Evolutionary conservation across 257 asterid species (phyloP).

Genomic region (Solanum bulbocastanum): DNA sequence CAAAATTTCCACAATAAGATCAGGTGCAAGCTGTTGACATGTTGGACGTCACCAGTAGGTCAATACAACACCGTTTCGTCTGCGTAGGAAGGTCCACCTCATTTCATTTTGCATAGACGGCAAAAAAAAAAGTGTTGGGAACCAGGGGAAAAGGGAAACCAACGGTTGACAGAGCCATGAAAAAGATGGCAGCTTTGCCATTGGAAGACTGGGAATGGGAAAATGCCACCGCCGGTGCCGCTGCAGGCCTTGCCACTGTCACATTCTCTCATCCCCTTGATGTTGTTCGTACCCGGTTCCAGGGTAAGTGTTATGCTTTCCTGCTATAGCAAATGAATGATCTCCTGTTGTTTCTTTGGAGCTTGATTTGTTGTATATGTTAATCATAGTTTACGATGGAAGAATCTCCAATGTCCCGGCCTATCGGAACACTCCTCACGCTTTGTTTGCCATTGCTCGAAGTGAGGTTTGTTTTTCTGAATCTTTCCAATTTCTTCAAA

Average conservation of each 20-base stretch:
- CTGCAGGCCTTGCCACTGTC: slow-evolving; percentile 83
- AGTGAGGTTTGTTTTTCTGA: slow-evolving; percentile 50
- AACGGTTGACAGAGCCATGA: background rate
- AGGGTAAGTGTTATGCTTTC: slow-evolving; percentile 30
- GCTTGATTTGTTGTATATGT: background rate
- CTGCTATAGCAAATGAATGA: background rate
- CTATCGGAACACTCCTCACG: slow-evolving; percentile 81
- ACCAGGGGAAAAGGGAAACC: background rate
- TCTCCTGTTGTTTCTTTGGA: background rate
- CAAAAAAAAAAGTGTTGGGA: background rate
- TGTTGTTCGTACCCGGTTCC: slow-evolving; percentile 94
- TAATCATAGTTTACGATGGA: slow-evolving; percentile 65
- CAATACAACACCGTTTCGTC: background rate
- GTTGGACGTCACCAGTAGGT: background rate
- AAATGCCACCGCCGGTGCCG: slow-evolving; percentile 90
- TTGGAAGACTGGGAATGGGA: slow-evolving; percentile 83
- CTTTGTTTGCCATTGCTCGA: slow-evolving; percentile 78
- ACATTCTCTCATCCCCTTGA: slow-evolving; percentile 86
- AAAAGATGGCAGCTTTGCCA: slow-evolving; percentile 25
- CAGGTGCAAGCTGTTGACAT: background rate
- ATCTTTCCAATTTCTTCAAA: background rate
- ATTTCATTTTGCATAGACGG: background rate
- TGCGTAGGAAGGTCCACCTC: background rate
- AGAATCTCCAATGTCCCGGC: slow-evolving; percentile 46
- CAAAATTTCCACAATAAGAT: background rate